A percentile compares a stretch with the other conserved stretches of the same genome.
phyloP scores from a whole-genome alignment of 2,329 filamentous ascomycete genomes.

The Zalaria sp. region DNA sequence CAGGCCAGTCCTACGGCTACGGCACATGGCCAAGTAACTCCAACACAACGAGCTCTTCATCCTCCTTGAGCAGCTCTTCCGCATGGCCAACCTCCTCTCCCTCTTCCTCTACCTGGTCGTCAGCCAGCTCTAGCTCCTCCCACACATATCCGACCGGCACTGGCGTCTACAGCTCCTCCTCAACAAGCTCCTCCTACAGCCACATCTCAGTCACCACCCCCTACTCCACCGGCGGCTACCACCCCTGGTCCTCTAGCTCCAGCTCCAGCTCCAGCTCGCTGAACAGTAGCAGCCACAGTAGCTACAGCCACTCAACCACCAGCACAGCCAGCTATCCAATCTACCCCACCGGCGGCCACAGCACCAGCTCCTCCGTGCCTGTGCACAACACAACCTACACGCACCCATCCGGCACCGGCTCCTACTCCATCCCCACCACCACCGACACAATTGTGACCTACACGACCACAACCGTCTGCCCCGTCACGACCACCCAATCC shows the following conservation, averaged over 20 bases:
- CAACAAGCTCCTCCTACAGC: neutral
- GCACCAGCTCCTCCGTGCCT: neutral
- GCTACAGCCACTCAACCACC: neutral
- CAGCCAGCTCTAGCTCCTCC: neutral
- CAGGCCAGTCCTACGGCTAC: constrained; percentile 1
- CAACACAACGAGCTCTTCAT: neutral
- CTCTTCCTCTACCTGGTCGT: neutral
- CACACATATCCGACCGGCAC: neutral
- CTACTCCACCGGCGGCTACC: neutral
- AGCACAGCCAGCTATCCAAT: neutral
- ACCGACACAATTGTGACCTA: constrained; percentile 15
- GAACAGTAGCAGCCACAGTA: neutral
- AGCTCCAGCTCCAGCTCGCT: neutral
- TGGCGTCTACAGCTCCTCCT: neutral
- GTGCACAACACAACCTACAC: neutral
- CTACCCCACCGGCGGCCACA: neutral
- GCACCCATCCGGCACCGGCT: constrained; percentile 1
- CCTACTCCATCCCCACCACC: neutral
- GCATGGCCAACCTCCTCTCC: neutral
- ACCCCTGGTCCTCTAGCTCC: neutral
- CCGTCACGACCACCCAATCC: constrained; percentile 14
- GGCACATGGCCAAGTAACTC: neutral
- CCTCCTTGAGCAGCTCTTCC: neutral
- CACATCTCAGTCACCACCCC: neutral
- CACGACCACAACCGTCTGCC: constrained; percentile 19